phyloP scores from a whole-genome alignment of 2,329 filamentous ascomycete species.

The Neofusicoccum parvum region DNA sequence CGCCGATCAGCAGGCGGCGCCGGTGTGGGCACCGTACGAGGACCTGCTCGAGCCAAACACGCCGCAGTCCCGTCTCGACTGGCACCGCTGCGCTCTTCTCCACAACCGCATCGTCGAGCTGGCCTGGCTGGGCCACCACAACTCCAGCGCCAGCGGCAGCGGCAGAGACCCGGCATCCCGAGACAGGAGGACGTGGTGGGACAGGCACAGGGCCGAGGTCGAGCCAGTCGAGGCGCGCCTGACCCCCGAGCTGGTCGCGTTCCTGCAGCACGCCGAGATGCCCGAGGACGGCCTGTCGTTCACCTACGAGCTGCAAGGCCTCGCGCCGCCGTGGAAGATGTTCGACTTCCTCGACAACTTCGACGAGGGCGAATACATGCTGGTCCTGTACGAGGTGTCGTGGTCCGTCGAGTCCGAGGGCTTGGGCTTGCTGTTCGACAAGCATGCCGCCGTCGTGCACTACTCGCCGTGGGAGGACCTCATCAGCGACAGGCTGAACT shows the following conservation, averaged over 20 bases:
- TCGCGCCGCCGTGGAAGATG: not conserved
- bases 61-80: not conserved
- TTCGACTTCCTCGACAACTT: not conserved
- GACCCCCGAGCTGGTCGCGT: not conserved
- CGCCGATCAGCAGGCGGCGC: too few relatives aligned
- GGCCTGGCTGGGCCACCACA: constrained; percentile 6
- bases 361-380: not conserved
- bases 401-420: not conserved
- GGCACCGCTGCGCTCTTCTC: not conserved
- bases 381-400: not conserved
- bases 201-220: not conserved
- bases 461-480: not conserved
- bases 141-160: not conserved
- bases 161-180: not conserved
- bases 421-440: constrained; percentile 4
- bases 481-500: not conserved
- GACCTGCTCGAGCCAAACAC: not conserved
- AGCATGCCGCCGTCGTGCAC: not conserved
- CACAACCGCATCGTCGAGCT: constrained; percentile 20
- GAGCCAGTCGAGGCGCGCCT: not conserved
- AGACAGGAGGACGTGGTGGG: constrained; percentile 9
- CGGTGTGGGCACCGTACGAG: not conserved
- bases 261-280: constrained; percentile 15
- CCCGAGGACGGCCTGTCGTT: constrained; percentile 7
- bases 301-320: constrained; percentile 5